These are phyloP conservation scores for Canavalia ensiformis DNA, from an alignment of 306 rosid species.

Conservation along the genomic window DNA sequence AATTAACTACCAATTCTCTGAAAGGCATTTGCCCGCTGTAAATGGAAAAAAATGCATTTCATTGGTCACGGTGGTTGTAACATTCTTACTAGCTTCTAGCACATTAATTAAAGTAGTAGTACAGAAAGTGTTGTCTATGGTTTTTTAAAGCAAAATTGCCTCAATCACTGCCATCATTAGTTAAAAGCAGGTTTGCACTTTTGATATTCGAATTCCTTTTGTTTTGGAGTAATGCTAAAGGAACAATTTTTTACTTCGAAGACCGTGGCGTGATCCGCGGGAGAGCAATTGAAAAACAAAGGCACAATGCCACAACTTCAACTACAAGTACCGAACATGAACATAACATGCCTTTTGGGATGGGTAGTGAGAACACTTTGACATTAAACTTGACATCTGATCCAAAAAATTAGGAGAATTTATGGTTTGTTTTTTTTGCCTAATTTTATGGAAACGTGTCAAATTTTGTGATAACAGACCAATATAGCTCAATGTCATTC, in stretches of 20 bases:
- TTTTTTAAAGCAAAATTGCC: constrained; percentile 24
- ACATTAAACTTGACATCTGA: constrained; percentile 26
- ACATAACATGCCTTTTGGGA: constrained; percentile 41
- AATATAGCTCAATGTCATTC: neutral
- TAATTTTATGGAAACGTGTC: neutral
- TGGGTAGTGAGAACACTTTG: constrained; percentile 25
- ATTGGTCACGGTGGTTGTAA: neutral
- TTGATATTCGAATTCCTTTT: neutral
- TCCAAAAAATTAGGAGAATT: constrained; percentile 39
- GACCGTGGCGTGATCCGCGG: constrained; percentile 54
- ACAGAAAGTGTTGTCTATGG: neutral
- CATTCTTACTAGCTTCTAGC: constrained; percentile 14
- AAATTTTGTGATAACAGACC: neutral
- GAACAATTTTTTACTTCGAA: constrained; percentile 21
- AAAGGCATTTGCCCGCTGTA: neutral
- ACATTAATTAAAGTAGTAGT: constrained; percentile 24
- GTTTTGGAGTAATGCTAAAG: constrained; percentile 50
- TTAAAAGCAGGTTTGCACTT: constrained; percentile 38
- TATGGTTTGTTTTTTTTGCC: neutral
- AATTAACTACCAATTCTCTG: neutral
- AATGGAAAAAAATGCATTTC: neutral
- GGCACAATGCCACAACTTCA: constrained; percentile 13
- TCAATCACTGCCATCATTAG: constrained; percentile 40
- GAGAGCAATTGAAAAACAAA: constrained; percentile 35
- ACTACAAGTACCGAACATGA: constrained; percentile 24